A percentile compares a stretch with the other conserved stretches of the same genome.
phyloP scores from a whole-genome alignment of 2,329 filamentous ascomycete genomes.

The Beauveria caledonica region DNA sequence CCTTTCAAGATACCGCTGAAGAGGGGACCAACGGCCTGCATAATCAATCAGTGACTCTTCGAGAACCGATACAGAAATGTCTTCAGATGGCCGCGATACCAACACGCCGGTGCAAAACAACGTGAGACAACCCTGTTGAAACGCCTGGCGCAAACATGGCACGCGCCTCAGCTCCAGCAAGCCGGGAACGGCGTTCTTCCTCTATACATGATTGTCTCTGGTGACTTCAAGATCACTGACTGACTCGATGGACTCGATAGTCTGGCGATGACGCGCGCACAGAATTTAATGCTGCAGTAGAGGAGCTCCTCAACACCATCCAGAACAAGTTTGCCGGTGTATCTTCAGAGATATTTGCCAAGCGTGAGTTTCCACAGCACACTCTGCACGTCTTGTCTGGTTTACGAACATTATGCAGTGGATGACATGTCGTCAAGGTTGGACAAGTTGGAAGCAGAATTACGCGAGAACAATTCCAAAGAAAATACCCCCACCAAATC shows the following conservation, averaged over 20 bases:
- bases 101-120: slow-evolving; percentile 23
- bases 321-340: slow-evolving; percentile 79
- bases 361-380: slow-evolving; percentile 51
- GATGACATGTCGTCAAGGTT: slow-evolving; percentile 86
- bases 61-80: slow-evolving; percentile 21
- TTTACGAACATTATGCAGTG: slow-evolving; percentile 46
- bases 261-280: slow-evolving; percentile 39
- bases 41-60: background rate
- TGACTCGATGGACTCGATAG: background rate
- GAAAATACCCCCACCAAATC: slow-evolving; percentile 31
- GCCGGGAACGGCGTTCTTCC: background rate
- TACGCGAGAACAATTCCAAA: slow-evolving; percentile 49
- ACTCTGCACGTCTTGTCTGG: background rate
- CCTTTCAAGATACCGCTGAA: background rate
- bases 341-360: slow-evolving; percentile 79
- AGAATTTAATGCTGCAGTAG: slow-evolving; percentile 70
- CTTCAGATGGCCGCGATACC: slow-evolving; percentile 29
- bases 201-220: background rate
- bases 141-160: background rate
- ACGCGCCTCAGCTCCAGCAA: background rate
- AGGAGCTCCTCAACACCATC: slow-evolving; percentile 77
- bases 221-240: background rate
- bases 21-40: background rate
- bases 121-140: slow-evolving; percentile 22
- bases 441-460: slow-evolving; percentile 70